Evolutionary conservation across 306 rosid species (phyloP), one percentile per base, ranked within the genome.

Genomic region (Cucurbita maxima): DNA sequence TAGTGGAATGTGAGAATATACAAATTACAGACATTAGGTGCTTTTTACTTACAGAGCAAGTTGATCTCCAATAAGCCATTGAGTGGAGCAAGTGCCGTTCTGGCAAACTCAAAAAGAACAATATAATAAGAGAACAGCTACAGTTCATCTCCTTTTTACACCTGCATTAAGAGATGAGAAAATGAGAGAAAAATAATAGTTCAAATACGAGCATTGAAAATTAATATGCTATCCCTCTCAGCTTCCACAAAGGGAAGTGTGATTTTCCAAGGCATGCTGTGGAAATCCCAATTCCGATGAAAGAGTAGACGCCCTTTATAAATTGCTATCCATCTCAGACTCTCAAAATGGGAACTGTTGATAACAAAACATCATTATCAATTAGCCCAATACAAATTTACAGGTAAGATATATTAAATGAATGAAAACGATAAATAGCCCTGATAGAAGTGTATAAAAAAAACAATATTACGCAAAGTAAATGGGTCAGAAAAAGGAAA

Each of bases 161-260:
- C 54, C 54, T 67, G 25, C 44, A 11, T 20, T 20, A 44, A 66
- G 38, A 19, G 72, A 67, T 3, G 72, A 67, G 55, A 67, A 12
- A 67, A 45, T 43, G n/a, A 67, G 66, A 60, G 41, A 37, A 40
- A 5, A 59, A 15, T 13, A 60, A 60, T 34, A 60, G 43, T 60
- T 60, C 45, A 68, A 47, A 47, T 45, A 67, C 13, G 41, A 68
- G 73, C 73, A 69, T 69, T 69, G 15, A 69, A 51, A 69, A 25
- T 69, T 4, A 69, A 69, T 48, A 50, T 69, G 74, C 74, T 4
- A 25, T 69, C 74, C 74, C 40, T 69, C 74, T 69, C 74, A 69
- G 44, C 74, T 14, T 69, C 74, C 74, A 69, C 58, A 48, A 69
- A 43, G 12, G 55, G 5, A 68, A 30, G 58, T 48, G 73, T 68